Percentiles rank a stretch among this genome's conserved stretches.
Conservation (phyloP, 2,329 filamentous ascomycete species). For the Epichloe sibirici region DNA sequence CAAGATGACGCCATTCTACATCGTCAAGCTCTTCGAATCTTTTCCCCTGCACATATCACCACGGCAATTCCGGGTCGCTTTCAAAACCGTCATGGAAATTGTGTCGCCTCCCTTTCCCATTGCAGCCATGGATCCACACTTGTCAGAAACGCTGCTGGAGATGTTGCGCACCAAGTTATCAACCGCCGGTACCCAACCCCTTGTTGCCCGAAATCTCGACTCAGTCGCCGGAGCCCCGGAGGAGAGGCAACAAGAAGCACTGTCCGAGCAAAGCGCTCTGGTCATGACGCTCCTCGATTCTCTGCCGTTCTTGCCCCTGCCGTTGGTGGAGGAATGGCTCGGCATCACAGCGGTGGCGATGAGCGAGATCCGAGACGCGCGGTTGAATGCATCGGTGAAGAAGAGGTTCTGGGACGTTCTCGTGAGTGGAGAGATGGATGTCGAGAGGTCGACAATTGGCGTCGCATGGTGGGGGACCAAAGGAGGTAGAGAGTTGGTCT, state of each 20-base stretch:
- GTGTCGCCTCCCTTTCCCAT: constrained; percentile 69
- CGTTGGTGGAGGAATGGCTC: constrained; percentile 69
- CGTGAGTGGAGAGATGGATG: constrained; percentile 75
- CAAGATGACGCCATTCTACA: constrained; percentile 68
- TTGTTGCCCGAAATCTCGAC: constrained; percentile 30
- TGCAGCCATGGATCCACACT: constrained; percentile 57
- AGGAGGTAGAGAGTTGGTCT: constrained; percentile 40
- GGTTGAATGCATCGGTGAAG: constrained; percentile 52
- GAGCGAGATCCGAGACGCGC: constrained; percentile 47
- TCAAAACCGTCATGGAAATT: constrained; percentile 73
- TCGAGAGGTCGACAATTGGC: constrained; percentile 65
- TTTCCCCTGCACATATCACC: constrained; percentile 70
- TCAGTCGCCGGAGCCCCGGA: constrained; percentile 18
- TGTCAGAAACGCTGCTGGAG: constrained; percentile 73
- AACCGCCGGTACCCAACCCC: constrained; percentile 32
- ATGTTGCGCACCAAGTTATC: constrained; percentile 53
- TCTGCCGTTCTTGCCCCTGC: constrained; percentile 58
- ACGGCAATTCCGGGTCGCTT: constrained; percentile 78
- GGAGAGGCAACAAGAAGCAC: constrained; percentile 17
- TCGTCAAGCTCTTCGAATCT: constrained; percentile 65
- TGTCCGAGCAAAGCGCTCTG: constrained; percentile 72
- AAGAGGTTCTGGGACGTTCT: constrained; percentile 70
- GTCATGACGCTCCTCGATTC: constrained; percentile 69
- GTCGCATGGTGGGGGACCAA: constrained; percentile 74
- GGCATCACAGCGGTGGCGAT: constrained; percentile 57